Evolutionary conservation across 1,139 yeast species (phyloP), one percentile per base, ranked within the genome.

Genomic region (Hansenula lynferdii): DNA sequence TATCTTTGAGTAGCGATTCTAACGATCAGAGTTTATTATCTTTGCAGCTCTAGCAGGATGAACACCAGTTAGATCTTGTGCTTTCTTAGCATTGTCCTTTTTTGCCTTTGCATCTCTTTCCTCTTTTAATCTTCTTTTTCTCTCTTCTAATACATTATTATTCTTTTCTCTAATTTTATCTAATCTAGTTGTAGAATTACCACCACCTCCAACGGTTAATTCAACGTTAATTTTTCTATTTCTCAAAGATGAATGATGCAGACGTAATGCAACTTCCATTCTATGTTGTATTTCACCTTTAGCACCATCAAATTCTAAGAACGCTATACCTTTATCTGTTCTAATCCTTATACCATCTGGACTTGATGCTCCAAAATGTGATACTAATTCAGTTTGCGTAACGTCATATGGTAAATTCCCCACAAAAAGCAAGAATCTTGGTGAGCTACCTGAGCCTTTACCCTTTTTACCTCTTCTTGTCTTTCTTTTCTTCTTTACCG

Each of bases 161-260:
- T 90, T 89, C 70, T 92, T 90, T 38, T 74, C 77, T 56, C 77
- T 77, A 52, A 92, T 72, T 64, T 92, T 92, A 35, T 74, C 73
- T 42, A 77, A 57, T 50, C 98, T 70, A 28, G 67, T 70, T 40
- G 72, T 70, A 8, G 95, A 80, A 60, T 90, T 90, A 37, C 98
- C 98, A 32, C 98, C 98, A 34, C 98, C 98, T 38, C 98, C 98
- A 35, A 87, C 98, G 2, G 97, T 92, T 53, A 92, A 72, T 62
- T 92, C 98, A 25, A 92, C 97, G 56, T 92, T 92, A 55, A 92
- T 87, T 58, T 80, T 85, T 48, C 96, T 72, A 40, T 75, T 71
- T 44, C 77, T 72, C 43, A 90, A 60, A 14, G 67, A 56, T 6
- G 90, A 70, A 60, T 86, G 96, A 61, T 92, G 96, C 70, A 85